A percentile compares a stretch with the other conserved stretches of the same genome.
Conservation (phyloP, 1,284 basidiomycete species). For the Golubevia pallescens region DNA sequence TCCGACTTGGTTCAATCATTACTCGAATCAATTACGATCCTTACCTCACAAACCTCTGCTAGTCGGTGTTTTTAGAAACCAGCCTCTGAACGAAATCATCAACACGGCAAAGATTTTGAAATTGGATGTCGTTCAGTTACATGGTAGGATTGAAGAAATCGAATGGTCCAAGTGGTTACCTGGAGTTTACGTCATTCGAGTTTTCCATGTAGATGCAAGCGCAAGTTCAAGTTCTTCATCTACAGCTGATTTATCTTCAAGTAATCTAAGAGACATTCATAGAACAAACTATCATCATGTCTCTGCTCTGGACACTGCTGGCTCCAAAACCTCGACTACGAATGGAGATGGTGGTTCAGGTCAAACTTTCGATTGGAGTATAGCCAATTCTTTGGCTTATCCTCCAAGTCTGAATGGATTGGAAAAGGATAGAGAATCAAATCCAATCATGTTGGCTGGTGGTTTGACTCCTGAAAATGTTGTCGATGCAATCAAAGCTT, state of each 20-base stretch:
- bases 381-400: not conserved
- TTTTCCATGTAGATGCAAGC: conserved; percentile 39
- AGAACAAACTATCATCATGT: conserved; percentile 53
- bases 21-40: no score
- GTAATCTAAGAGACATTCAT: conserved; percentile 32
- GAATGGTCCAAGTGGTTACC: conserved; percentile 58
- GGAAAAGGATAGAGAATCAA: not conserved
- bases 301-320: conserved; percentile 48
- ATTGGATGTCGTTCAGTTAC: conserved; percentile 59
- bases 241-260: not conserved
- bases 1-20: not conserved
- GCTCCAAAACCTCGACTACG: not conserved
- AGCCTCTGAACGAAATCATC: conserved; percentile 47
- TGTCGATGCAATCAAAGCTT: conserved; percentile 23
- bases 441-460: conserved; percentile 51
- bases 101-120: conserved; percentile 25
- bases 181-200: conserved; percentile 48
- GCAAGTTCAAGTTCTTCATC: conserved; percentile 6
- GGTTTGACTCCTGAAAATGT: conserved; percentile 52
- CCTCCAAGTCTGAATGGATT: not conserved
- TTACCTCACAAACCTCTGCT: conserved; percentile 25
- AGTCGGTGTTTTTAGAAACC: conserved; percentile 62
- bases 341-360: no score
- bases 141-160: conserved; percentile 44
- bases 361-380: no score